These are phyloP conservation scores for Agastache rugosa DNA, from an alignment of 257 asterid genomes.

Conservation along the genomic window DNA sequence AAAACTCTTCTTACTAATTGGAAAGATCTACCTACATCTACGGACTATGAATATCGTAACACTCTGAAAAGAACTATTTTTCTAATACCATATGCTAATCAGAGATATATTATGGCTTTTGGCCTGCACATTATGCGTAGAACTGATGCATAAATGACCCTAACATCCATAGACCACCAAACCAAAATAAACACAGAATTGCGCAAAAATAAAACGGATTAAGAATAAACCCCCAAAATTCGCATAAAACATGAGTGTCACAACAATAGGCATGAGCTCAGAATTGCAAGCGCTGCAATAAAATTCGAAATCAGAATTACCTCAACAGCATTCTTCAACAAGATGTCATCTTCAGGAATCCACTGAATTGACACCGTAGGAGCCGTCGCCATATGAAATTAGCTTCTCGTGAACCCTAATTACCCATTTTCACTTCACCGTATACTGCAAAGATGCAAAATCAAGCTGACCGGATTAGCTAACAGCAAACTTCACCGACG, in stretches of 20 bases:
- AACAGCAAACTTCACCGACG: background rate
- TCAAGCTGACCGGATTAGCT: constrained; percentile 21
- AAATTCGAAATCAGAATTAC: constrained; percentile 41
- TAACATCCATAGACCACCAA: background rate
- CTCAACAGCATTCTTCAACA: constrained; percentile 86
- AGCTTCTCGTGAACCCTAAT: constrained; percentile 55
- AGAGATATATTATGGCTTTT: background rate
- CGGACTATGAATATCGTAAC: background rate
- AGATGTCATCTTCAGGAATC: constrained; percentile 88
- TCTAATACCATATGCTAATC: background rate
- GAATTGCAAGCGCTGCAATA: background rate
- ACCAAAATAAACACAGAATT: constrained; percentile 10
- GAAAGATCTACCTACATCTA: constrained; percentile 1
- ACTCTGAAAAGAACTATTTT: background rate
- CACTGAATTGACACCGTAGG: constrained; percentile 54
- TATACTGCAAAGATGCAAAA: constrained; percentile 23
- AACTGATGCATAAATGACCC: constrained; percentile 22
- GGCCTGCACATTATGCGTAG: background rate
- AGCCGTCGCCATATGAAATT: constrained; percentile 56
- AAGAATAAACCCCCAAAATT: background rate
- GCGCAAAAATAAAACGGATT: background rate
- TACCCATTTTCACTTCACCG: constrained; percentile 8
- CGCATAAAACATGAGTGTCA: constrained; percentile 5
- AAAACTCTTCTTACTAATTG: background rate
- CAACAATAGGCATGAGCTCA: constrained; percentile 1